Evolutionary conservation across 495 filamentous ascomycete genomes (phyloP).

Genomic region (Rostrohypoxylon terebratum): DNA sequence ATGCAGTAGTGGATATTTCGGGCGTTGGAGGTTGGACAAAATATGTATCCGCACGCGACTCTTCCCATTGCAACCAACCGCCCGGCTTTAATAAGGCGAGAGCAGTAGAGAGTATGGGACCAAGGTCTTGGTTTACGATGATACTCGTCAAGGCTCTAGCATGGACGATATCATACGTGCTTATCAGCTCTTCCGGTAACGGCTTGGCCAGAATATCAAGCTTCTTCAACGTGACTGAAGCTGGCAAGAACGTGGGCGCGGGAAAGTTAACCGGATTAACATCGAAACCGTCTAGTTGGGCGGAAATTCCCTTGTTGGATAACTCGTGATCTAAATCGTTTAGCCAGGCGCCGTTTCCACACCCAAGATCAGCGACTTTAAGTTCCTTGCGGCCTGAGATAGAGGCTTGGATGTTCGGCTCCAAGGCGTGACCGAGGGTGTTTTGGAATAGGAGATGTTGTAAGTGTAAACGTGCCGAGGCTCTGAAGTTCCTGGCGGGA

Average conservation of each 20-base stretch:
- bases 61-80: conserved; percentile 51
- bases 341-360: conserved; percentile 42
- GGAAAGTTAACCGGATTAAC: conserved; percentile 52
- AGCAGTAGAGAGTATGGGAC: conserved; percentile 41
- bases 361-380: conserved; percentile 43
- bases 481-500: conserved; percentile 38
- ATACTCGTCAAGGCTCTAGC: conserved; percentile 53
- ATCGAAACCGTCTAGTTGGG: conserved; percentile 56
- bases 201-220: conserved; percentile 52
- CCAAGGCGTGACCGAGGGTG: conserved; percentile 34
- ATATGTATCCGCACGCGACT: conserved; percentile 37
- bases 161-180: conserved; percentile 56
- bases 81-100: conserved; percentile 46
- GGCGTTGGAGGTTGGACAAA: conserved; percentile 32
- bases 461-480: conserved; percentile 42
- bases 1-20: conserved; percentile 21
- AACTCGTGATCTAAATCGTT: conserved; percentile 31
- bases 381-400: conserved; percentile 12
- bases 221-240: conserved; percentile 48
- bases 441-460: conserved; percentile 43
- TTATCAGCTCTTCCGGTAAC: conserved; percentile 47
- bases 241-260: conserved; percentile 37
- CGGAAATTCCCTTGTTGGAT: conserved; percentile 33
- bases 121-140: conserved; percentile 41
- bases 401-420: conserved; percentile 20